Base-by-base conservation (phyloP, 148 eudicot genomes). In the Talinum fruticosum region DNA sequence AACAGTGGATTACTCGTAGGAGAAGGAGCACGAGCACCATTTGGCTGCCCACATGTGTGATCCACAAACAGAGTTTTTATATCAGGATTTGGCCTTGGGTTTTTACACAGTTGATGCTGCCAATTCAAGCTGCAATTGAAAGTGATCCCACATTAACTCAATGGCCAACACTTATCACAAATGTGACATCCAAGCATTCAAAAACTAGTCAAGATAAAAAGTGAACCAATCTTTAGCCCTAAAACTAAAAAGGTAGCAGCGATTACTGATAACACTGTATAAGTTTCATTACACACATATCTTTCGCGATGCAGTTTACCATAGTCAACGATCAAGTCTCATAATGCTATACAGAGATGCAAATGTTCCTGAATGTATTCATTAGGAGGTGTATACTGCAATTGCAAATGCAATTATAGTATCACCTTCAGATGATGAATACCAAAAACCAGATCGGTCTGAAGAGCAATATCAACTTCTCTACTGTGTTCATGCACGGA, bases 31-130 rank as follows among this genome's bases (percentile, higher is more conserved):
- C 83, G 87, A 76, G 88, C 86, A 33, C 89, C 90, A 85, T 92
- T 91, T 70, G 87, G 86, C 61, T 87, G 91, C 30, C 90, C 89
- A 83, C 97, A 93, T n/a, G 88, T 82, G 79, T 93, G 97, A 79
- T 93, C 97, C 76, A 85, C 87, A 81, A 91, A 91, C 44, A 93
- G 85, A 26, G 97, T 93, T 76, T 88, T 87, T 44, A 91, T 89
- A 77, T 91, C 90, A 19, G 97, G 97, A 83, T 91, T 88, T 30
- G 88, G 86, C 83, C 88, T 84, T 51, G 91, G 97, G 71, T 88
- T 87, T 78, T 89, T 87, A 76, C 97, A 93, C 37, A 88, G 90
- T 72, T 91, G 87, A 81, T 93, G 97, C 87, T 93, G 96, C 97
- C 96, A 93, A 79, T 93, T 93, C 79, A 93, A 87, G 86, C 98